phyloP scores from a whole-genome alignment of 2,329 filamentous ascomycete genomes.

The Periconia sp. region DNA sequence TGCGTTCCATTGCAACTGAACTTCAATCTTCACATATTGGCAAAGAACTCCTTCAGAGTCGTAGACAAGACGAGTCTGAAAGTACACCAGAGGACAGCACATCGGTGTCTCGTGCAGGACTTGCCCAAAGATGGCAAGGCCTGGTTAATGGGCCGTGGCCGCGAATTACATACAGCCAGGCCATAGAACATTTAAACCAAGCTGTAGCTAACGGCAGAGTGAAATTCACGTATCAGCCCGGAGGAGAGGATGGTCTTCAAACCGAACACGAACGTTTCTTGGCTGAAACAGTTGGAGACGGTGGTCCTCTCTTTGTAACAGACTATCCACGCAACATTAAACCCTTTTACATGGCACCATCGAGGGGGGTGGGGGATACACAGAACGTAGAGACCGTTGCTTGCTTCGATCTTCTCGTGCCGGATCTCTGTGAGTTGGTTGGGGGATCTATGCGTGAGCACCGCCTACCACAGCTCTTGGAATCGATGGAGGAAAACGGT shows the following conservation, averaged over 20 bases:
- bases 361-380: conserved; percentile 12
- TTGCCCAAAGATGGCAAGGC: conserved; percentile 72
- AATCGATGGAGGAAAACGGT: conserved; percentile 71
- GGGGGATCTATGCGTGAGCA: conserved; percentile 91
- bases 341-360: conserved; percentile 82
- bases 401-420: conserved; percentile 88
- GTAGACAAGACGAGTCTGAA: conserved; percentile 40
- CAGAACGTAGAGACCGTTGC: conserved; percentile 63
- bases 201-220: conserved; percentile 54
- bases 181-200: conserved; percentile 67
- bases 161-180: conserved; percentile 79
- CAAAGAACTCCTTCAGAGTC: conserved; percentile 57
- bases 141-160: conserved; percentile 75
- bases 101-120: conserved; percentile 50
- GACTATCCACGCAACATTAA: conserved; percentile 89
- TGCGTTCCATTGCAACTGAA: conserved; percentile 59
- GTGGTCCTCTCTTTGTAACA: conserved; percentile 82
- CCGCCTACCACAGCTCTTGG: conserved; percentile 65
- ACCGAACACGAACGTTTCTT: conserved; percentile 93
- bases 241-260: conserved; percentile 75
- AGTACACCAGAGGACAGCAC: conserved; percentile 24
- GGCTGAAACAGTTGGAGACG: conserved; percentile 65
- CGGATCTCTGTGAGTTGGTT: conserved; percentile 81
- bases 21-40: conserved; percentile 55
- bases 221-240: conserved; percentile 67